Percentiles rank a stretch among this genome's conserved stretches.
Conservation (phyloP, 2,329 filamentous ascomycete species). For the Claviceps monticola region DNA sequence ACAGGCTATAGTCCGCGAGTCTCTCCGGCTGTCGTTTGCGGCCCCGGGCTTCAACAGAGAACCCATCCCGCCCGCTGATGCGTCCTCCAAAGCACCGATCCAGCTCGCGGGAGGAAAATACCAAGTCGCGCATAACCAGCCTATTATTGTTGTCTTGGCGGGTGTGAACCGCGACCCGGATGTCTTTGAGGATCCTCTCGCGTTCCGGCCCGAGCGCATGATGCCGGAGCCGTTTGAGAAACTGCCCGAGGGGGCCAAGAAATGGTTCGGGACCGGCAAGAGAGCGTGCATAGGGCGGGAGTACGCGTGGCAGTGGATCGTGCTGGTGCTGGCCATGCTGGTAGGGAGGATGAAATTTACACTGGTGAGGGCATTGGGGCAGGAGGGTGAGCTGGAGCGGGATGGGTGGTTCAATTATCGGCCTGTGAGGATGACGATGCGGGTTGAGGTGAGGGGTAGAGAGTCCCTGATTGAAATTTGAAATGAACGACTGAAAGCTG, state of each 20-base stretch:
- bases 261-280: constrained; percentile 39
- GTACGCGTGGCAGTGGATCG: constrained; percentile 33
- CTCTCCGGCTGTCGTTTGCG: constrained; percentile 38
- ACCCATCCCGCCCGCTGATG: constrained; percentile 20
- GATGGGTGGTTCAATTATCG: constrained; percentile 40
- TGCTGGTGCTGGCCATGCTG: constrained; percentile 28
- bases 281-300: constrained; percentile 37
- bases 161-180: constrained; percentile 35
- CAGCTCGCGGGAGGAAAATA: constrained; percentile 34
- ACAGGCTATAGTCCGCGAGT: constrained; percentile 38
- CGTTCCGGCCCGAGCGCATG: constrained; percentile 35
- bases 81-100: constrained; percentile 27
- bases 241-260: constrained; percentile 31
- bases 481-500: too few species aligned
- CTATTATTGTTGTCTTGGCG: constrained; percentile 34
- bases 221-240: constrained; percentile 28
- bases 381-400: constrained; percentile 26
- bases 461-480: too few species aligned
- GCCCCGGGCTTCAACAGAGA: constrained; percentile 43
- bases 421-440: constrained; percentile 31
- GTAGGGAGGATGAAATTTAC: constrained; percentile 33
- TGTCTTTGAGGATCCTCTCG: constrained; percentile 32
- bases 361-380: constrained; percentile 17
- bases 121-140: constrained; percentile 32
- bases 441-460: constrained; percentile 23